Evolutionary conservation across 805 yeast genomes (phyloP).

Genomic region (Ogataea naganishii): DNA sequence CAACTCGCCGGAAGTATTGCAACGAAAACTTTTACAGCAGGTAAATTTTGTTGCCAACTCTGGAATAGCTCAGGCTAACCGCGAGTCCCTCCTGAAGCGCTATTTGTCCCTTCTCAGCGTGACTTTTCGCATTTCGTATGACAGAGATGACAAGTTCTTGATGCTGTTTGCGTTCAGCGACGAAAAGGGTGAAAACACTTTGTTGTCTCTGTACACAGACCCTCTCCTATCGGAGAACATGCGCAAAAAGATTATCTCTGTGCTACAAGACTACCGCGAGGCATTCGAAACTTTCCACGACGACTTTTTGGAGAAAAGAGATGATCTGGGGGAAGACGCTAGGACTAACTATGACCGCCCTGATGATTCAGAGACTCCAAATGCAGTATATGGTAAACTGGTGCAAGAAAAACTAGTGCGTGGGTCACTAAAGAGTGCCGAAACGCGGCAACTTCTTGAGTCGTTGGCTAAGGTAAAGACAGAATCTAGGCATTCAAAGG

Average conservation of each 20-base stretch:
- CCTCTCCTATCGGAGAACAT: too few species aligned
- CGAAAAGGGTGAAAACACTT: too few species aligned
- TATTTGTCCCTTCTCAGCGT: neutral
- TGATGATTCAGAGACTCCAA: slow-evolving; percentile 10
- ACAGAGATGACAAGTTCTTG: too few species aligned
- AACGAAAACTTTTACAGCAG: too few species aligned
- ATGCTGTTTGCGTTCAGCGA: too few species aligned
- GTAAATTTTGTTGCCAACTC: too few species aligned
- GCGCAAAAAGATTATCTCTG: too few species aligned
- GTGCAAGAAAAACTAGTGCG: slow-evolving; percentile 26
- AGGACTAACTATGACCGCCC: slow-evolving; percentile 6
- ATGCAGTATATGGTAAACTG: slow-evolving; percentile 25
- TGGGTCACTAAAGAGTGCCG: slow-evolving; percentile 21
- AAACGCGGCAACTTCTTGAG: slow-evolving; percentile 32
- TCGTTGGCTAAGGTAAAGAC: slow-evolving; percentile 24
- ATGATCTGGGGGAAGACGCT: slow-evolving; percentile 5
- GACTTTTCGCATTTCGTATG: too few species aligned
- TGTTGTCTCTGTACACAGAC: too few species aligned
- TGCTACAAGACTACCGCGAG: too few species aligned
- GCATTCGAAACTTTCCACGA: too few species aligned
- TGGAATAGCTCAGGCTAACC: neutral
- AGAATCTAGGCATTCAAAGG: slow-evolving; percentile 18
- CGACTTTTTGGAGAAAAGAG: slow-evolving; percentile 7
- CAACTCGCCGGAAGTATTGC: too few species aligned
- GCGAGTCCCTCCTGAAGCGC: slow-evolving; percentile 1